A percentile compares a stretch with the other conserved stretches of the same genome.
phyloP scores from a whole-genome alignment of 75 land plant species.

The Sequoia sempervirens region DNA sequence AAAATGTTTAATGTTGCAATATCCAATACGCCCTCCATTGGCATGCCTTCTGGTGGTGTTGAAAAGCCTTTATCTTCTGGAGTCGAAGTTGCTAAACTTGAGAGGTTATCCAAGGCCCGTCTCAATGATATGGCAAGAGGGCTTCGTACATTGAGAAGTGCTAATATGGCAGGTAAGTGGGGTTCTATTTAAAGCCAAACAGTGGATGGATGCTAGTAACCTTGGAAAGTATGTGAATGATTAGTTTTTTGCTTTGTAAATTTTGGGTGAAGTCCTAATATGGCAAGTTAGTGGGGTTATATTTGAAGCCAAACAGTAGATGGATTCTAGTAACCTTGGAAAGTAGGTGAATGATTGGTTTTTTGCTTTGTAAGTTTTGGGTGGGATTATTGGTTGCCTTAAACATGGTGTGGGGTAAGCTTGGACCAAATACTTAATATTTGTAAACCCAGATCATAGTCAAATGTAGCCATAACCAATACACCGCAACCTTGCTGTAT shows the following conservation, averaged over 20 bases:
- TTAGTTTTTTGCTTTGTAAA: not conserved
- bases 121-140: conserved; percentile 89
- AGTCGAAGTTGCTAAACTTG: conserved; percentile 29
- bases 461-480: not conserved
- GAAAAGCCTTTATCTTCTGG: conserved; percentile 50
- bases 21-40: conserved; percentile 7
- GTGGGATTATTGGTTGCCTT: not conserved
- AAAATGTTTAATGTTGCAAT: conserved; percentile 31
- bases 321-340: conserved; percentile 7
- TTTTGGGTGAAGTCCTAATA: conserved; percentile 40
- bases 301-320: not conserved
- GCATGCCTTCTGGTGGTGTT: conserved; percentile 21
- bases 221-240: not conserved
- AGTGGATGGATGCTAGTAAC: not conserved
- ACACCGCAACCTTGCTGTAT: not conserved
- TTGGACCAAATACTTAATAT: not conserved
- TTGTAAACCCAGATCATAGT: no score
- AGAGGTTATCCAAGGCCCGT: conserved; percentile 53
- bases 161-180: conserved; percentile 80
- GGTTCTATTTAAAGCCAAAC: not conserved
- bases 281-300: conserved; percentile 61
- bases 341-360: not conserved
- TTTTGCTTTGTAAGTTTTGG: not conserved
- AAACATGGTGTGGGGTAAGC: not conserved
- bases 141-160: conserved; percentile 60